Evolutionary conservation across 345 rosid species (phyloP).

Genomic region (Gossypium arboreum): DNA sequence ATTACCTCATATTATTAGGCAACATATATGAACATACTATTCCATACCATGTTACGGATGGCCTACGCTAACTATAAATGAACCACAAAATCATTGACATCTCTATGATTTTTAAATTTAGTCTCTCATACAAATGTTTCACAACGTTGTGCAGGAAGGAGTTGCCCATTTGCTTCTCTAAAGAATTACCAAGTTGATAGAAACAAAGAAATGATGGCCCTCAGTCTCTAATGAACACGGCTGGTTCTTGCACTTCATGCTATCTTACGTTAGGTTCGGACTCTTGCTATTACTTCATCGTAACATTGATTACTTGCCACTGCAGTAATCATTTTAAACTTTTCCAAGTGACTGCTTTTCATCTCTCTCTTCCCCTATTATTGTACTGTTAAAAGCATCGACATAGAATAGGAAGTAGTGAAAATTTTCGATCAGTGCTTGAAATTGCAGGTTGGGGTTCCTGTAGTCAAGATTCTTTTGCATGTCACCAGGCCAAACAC

Average conservation of each 20-base stretch:
- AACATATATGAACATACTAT: not conserved
- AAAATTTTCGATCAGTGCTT: not conserved
- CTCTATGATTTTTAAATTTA: not conserved
- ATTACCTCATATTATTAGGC: not conserved
- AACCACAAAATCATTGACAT: not conserved
- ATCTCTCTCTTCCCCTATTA: not conserved
- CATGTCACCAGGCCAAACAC: conserved; percentile 91
- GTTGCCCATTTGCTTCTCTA: conserved; percentile 89
- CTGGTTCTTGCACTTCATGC: conserved; percentile 94
- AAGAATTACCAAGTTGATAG: conserved; percentile 90
- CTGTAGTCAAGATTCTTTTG: conserved; percentile 77
- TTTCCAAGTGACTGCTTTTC: not conserved
- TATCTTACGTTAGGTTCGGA: conserved; percentile 72
- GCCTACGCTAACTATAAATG: not conserved
- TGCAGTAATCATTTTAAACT: conserved; percentile 49
- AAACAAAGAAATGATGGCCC: conserved; percentile 98
- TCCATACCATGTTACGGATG: not conserved
- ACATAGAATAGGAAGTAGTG: not conserved
- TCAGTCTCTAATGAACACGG: conserved; percentile 85
- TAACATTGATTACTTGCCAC: conserved; percentile 57
- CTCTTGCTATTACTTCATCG: conserved; percentile 54
- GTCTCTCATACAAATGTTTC: not conserved
- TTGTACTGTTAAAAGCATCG: not conserved
- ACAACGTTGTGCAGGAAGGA: conserved; percentile 60
- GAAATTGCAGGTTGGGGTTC: conserved; percentile 72